Evolutionary conservation across 2,329 filamentous ascomycete species (phyloP), one percentile per base, ranked within the genome.

Genomic region (Aureobasidium sp.): DNA sequence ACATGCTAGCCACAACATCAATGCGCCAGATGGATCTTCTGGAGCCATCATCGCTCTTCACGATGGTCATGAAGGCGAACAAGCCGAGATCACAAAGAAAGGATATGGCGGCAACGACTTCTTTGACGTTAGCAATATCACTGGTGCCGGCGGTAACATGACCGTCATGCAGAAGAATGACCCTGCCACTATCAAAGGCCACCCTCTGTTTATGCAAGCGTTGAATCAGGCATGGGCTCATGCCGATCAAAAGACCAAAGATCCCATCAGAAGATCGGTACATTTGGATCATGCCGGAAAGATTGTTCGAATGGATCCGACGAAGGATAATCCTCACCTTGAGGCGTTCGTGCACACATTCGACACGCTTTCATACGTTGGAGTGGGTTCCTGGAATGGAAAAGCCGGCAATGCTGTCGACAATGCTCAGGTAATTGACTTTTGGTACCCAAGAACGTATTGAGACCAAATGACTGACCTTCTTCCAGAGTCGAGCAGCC

Each of bases 11-110:
- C 6, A 13, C 15, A 42, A 42, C 3, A 42, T 42, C 39, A 3
- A 42, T 66, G 74, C 73, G 12, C 64, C 70, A 8, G 73, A 76
- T 62, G 69, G 70, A 17, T 69, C 70, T 6, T 74, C 71, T 0
- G 75, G 75, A 6, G 75, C 75, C 32, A 74, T 76, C 56, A 76
- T 77, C 52, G 74, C 75, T 32, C 66, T 76, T 1, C 75, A 76
- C 60, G 72, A 73, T 26, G 73, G 73, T 36, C 66, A 70, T 20
- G 73, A 75, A 56, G 72, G 74, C 44, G 75, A 77, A 63, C 74
- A 76, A 67, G 75, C 72, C 26, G 75, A 76, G 65, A 73, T 76
- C 58, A 77, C 73, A 58, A 76, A 76, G 64, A 64, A 68, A 50
- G 75, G 75, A 23, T 75, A 59, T 37, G 55, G 55, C 48, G 67